Evolutionary conservation across 192 early-diverging fungal genomes (phyloP).

Genomic region (Entomortierella chlamydospora): DNA sequence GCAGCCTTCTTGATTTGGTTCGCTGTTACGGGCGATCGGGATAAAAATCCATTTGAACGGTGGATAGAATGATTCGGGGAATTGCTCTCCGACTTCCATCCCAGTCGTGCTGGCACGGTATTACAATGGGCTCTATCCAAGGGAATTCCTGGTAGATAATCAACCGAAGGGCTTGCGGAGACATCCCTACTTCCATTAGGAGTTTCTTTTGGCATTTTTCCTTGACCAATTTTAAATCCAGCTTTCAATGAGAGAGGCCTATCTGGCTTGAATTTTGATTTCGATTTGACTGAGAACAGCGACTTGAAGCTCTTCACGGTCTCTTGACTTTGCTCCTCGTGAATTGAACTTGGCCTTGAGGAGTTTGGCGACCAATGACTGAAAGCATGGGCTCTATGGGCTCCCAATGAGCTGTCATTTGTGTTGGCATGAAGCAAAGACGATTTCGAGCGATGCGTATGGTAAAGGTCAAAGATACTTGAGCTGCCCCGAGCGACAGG

Average conservation of each 20-base stretch:
- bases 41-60: background rate
- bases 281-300: constrained; percentile 24
- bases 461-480: constrained; percentile 31
- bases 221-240: constrained; percentile 25
- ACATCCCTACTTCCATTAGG: background rate
- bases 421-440: background rate
- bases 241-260: constrained; percentile 31
- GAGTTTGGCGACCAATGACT: constrained; percentile 18
- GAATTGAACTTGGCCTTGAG: constrained; percentile 30
- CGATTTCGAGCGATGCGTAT: constrained; percentile 10
- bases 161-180: background rate
- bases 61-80: background rate
- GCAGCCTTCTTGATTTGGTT: constrained; percentile 29
- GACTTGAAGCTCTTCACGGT: constrained; percentile 49
- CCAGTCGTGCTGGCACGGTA: constrained; percentile 9
- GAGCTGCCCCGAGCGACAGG: constrained; percentile 17
- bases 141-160: background rate
- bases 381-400: background rate
- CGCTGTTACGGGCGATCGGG: constrained; percentile 15
- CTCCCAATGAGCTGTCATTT: background rate
- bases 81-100: background rate
- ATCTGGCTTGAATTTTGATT: constrained; percentile 14
- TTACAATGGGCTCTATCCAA: constrained; percentile 10
- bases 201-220: constrained; percentile 2
- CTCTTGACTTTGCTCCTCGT: constrained; percentile 36